These are phyloP conservation scores for Nematodospora valgi DNA, from an alignment of 805 yeast genomes.

Conservation along the genomic window DNA sequence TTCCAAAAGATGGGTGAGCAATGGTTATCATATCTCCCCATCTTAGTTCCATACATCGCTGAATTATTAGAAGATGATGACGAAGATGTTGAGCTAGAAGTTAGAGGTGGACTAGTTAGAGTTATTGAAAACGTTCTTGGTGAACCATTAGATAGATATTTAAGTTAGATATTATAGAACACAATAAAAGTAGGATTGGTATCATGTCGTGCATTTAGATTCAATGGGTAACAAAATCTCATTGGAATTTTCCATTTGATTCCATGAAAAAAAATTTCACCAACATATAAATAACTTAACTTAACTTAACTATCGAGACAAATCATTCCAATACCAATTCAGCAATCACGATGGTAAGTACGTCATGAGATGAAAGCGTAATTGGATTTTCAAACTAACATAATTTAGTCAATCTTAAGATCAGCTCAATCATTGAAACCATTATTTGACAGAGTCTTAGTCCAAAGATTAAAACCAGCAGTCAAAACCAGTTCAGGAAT, in stretches of 20 bases:
- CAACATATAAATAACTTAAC: background rate
- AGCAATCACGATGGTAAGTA: conserved; percentile 10
- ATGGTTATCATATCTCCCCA: conserved; percentile 90
- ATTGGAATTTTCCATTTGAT: too few relatives aligned
- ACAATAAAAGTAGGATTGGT: background rate
- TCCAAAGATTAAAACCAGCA: conserved; percentile 90
- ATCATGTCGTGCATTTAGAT: too few relatives aligned
- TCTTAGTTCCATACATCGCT: conserved; percentile 91
- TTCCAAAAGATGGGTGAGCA: conserved; percentile 92
- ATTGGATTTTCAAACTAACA: conserved; percentile 11
- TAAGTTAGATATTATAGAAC: conserved; percentile 34
- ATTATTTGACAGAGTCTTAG: conserved; percentile 91
- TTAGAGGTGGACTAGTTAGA: conserved; percentile 83
- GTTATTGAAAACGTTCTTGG: conserved; percentile 91
- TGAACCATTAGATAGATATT: conserved; percentile 85
- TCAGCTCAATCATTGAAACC: conserved; percentile 88
- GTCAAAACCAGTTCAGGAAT: conserved; percentile 90
- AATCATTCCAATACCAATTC: background rate
- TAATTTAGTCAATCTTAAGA: conserved; percentile 54
- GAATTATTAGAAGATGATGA: conserved; percentile 95
- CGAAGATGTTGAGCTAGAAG: conserved; percentile 86
- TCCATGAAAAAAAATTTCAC: too few relatives aligned
- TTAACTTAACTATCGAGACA: background rate
- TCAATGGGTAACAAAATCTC: too few relatives aligned
- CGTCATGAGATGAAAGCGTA: background rate